These are phyloP conservation scores for Entomortierella chlamydospora DNA, from an alignment of 192 early-diverging fungal species.

Conservation along the genomic window DNA sequence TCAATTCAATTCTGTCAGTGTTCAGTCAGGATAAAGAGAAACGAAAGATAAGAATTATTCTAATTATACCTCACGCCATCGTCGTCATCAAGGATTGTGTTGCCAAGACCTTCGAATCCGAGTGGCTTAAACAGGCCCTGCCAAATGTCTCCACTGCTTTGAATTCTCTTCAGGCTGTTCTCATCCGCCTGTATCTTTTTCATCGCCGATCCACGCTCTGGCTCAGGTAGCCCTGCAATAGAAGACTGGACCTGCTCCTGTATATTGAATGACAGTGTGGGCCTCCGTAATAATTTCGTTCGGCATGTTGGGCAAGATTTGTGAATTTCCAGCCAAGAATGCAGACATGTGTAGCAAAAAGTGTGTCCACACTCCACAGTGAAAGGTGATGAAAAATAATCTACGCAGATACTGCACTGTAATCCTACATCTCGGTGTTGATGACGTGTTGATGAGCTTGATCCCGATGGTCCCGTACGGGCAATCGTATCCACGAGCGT, in stretches of 20 bases:
- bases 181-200: slow-evolving; percentile 30
- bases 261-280: slow-evolving; percentile 48
- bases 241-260: slow-evolving; percentile 51
- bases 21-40: slow-evolving; percentile 6
- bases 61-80: slow-evolving; percentile 54
- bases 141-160: slow-evolving; percentile 32
- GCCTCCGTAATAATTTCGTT: slow-evolving; percentile 40
- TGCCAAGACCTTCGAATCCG: slow-evolving; percentile 12
- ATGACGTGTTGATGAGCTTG: background rate
- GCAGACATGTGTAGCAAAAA: slow-evolving; percentile 53
- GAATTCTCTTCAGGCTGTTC: slow-evolving; percentile 14
- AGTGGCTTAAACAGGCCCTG: slow-evolving; percentile 21
- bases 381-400: slow-evolving; percentile 50
- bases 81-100: slow-evolving; percentile 32
- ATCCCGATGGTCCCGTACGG: no score
- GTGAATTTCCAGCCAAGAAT: slow-evolving; percentile 50
- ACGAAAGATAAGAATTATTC: background rate
- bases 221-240: slow-evolving; percentile 25
- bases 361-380: slow-evolving; percentile 56
- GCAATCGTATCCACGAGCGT: background rate
- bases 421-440: slow-evolving; percentile 17
- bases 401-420: slow-evolving; percentile 53
- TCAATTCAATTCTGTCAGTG: no score
- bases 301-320: slow-evolving; percentile 56
- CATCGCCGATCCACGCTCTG: slow-evolving; percentile 10